Conservation (phyloP, 2,329 filamentous ascomycete species). For the Fusarium palustre region DNA sequence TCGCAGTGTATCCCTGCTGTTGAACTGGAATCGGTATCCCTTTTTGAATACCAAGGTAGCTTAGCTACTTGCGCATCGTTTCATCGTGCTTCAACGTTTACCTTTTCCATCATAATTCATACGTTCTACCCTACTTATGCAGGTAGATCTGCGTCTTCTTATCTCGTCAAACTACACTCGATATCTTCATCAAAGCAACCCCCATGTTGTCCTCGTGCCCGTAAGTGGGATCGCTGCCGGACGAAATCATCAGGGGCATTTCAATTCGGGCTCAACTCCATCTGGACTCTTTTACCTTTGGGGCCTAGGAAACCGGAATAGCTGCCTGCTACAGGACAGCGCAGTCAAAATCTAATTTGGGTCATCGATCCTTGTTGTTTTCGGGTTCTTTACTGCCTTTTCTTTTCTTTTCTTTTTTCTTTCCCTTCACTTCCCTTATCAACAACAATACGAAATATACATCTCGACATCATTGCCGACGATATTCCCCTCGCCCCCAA, state of each 20-base stretch:
- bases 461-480: background rate
- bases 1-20: slow-evolving; percentile 10
- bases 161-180: slow-evolving; percentile 12
- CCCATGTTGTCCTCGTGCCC: slow-evolving; percentile 38
- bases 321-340: slow-evolving; percentile 4
- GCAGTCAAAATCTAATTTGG: slow-evolving; percentile 7
- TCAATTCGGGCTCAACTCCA: slow-evolving; percentile 25
- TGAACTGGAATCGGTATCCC: slow-evolving; percentile 16
- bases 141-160: background rate
- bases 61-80: slow-evolving; percentile 4
- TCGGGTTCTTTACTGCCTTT: slow-evolving; percentile 13
- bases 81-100: slow-evolving; percentile 4
- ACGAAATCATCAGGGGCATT: slow-evolving; percentile 38
- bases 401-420: background rate
- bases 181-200: slow-evolving; percentile 8
- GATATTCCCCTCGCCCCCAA: slow-evolving; percentile 16
- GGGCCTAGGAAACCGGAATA: slow-evolving; percentile 15
- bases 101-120: slow-evolving; percentile 27
- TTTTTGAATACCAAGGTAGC: slow-evolving; percentile 9
- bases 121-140: slow-evolving; percentile 11
- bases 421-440: background rate
- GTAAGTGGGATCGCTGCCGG: slow-evolving; percentile 47
- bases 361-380: slow-evolving; percentile 17
- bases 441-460: slow-evolving; percentile 5
- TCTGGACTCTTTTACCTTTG: slow-evolving; percentile 21